These are phyloP conservation scores for Sicyos baderoa DNA, from an alignment of 306 rosid species.

Conservation along the genomic window DNA sequence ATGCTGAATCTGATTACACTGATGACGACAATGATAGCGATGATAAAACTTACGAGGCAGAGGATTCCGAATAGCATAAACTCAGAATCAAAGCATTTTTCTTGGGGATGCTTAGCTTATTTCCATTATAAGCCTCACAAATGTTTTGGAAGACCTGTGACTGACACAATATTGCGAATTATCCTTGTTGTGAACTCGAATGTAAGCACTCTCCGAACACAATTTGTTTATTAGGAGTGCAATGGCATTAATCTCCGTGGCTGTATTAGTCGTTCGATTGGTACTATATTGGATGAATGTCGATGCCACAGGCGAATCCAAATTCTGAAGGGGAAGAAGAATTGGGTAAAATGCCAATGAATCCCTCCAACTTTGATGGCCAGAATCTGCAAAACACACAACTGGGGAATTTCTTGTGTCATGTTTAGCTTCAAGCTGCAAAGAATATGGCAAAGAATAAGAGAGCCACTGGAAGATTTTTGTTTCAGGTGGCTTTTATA, in stretches of 20 bases:
- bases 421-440: background rate
- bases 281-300: background rate
- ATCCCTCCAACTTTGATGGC: background rate
- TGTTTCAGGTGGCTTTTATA: background rate
- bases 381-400: background rate
- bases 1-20: slow-evolving; percentile 32
- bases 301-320: background rate
- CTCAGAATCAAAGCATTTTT: background rate
- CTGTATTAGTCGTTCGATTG: background rate
- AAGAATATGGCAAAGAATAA: background rate
- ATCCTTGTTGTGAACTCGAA: background rate
- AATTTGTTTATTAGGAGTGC: background rate
- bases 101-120: background rate
- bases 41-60: slow-evolving; percentile 20
- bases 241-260: background rate
- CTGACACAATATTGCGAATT: background rate
- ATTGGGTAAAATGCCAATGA: background rate
- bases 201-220: background rate
- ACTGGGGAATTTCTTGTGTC: background rate
- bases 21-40: slow-evolving; percentile 35
- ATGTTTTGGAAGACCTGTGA: background rate
- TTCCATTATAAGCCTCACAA: background rate
- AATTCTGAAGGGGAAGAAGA: slow-evolving; percentile 4
- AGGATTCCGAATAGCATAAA: slow-evolving; percentile 17
- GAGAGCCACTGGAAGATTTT: background rate